A percentile compares a stretch with the other conserved stretches of the same genome.
Evolutionary conservation across 345 rosid genomes (phyloP).

Genomic region (Gossypium ekmanianum): DNA sequence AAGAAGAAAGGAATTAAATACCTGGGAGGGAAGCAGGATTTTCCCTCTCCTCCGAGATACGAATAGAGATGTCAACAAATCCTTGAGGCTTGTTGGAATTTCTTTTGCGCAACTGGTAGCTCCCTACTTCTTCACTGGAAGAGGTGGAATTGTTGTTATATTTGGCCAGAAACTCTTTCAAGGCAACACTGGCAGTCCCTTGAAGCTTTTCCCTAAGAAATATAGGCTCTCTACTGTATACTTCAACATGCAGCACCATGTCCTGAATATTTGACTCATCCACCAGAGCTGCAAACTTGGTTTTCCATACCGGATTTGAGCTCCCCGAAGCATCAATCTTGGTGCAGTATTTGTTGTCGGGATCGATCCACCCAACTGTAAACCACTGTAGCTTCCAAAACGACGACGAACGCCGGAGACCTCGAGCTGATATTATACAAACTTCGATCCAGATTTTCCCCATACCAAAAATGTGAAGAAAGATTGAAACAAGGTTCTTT

Average conservation of each 20-base stretch:
- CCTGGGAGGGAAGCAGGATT: slow-evolving; percentile 39
- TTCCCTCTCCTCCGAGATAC: slow-evolving; percentile 46
- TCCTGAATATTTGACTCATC: slow-evolving; percentile 49
- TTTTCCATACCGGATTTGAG: slow-evolving; percentile 72
- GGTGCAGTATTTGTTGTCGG: slow-evolving; percentile 80
- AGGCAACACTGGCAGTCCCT: slow-evolving; percentile 63
- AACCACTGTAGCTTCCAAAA: slow-evolving; percentile 91
- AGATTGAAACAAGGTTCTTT: slow-evolving; percentile 13
- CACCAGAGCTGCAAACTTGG: slow-evolving; percentile 59
- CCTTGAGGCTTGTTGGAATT: slow-evolving; percentile 68
- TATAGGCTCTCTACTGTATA: slow-evolving; percentile 77
- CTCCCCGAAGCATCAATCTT: slow-evolving; percentile 65
- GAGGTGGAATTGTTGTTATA: slow-evolving; percentile 31
- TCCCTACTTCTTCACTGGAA: slow-evolving; percentile 58
- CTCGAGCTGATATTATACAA: slow-evolving; percentile 72
- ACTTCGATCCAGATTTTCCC: slow-evolving; percentile 68
- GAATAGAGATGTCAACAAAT: slow-evolving; percentile 72
- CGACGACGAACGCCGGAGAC: slow-evolving; percentile 55
- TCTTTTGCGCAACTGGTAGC: slow-evolving; percentile 72
- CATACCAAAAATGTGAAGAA: slow-evolving; percentile 34
- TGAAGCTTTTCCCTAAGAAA: slow-evolving; percentile 76
- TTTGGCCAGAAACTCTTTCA: slow-evolving; percentile 64
- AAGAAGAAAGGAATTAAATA: slow-evolving; percentile 7
- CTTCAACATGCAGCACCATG: slow-evolving; percentile 56
- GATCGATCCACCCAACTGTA: slow-evolving; percentile 90